Conservation (phyloP, 2,329 filamentous ascomycete genomes). For the Tolypocladium cylindrosporum region DNA sequence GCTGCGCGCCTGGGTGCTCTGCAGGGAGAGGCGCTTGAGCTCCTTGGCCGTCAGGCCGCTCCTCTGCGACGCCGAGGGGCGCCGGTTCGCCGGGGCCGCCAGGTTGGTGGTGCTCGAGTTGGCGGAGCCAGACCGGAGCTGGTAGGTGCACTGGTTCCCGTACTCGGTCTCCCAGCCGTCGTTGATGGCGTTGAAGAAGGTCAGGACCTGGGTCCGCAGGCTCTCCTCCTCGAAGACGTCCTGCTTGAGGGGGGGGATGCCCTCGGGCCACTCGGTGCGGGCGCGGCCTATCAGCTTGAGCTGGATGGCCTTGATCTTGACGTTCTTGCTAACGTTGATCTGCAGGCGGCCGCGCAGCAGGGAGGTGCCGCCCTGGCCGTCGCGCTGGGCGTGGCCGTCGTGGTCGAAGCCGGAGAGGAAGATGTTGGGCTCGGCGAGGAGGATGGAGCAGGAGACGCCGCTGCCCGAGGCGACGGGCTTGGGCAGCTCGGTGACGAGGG, state of each 20-base stretch:
- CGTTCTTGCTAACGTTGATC: constrained; percentile 73
- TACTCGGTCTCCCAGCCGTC: constrained; percentile 50
- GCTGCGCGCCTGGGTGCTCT: constrained; percentile 73
- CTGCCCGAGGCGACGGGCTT: constrained; percentile 74
- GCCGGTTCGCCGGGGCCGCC: constrained; percentile 8
- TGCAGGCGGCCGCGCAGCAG: constrained; percentile 79
- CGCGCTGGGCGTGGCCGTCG: constrained; percentile 41
- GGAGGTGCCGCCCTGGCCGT: constrained; percentile 60
- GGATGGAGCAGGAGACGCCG: constrained; percentile 63
- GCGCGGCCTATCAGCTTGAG: constrained; percentile 79
- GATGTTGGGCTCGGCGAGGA: constrained; percentile 69
- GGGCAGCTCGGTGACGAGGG: constrained; percentile 42
- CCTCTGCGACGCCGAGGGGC: constrained; percentile 12
- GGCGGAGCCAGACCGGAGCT: constrained; percentile 28
- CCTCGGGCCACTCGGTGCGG: constrained; percentile 92
- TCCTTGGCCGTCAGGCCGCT: constrained; percentile 32
- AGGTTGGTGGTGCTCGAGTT: constrained; percentile 24
- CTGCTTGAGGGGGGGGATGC: constrained; percentile 78
- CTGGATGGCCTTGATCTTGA: constrained; percentile 86
- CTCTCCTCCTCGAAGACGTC: constrained; percentile 78
- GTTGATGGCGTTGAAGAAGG: constrained; percentile 78
- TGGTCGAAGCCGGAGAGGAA: constrained; percentile 74
- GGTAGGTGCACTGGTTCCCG: constrained; percentile 53
- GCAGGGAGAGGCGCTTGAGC: constrained; percentile 62
- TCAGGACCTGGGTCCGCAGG: constrained; percentile 78